Evolutionary conservation across 148 eudicot genomes (phyloP).

Genomic region (Polygonum aviculare): DNA sequence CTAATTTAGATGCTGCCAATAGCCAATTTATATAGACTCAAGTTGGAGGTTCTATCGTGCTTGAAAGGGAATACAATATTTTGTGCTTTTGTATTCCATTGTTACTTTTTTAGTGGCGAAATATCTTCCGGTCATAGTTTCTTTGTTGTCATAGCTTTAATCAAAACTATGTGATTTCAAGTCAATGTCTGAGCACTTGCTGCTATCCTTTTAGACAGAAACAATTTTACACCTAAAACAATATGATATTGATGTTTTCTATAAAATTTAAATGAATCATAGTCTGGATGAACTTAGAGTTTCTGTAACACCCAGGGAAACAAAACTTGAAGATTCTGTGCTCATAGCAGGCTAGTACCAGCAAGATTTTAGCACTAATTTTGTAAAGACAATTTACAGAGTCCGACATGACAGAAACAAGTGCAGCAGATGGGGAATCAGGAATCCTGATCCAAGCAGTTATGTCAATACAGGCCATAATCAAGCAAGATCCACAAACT

Average conservation of each 20-base stretch:
- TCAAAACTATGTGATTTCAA: neutral
- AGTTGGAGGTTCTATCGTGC: neutral
- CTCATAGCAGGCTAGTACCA: neutral
- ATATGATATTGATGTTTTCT: neutral
- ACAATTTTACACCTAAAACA: neutral
- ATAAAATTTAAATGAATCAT: neutral
- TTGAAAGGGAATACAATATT: neutral
- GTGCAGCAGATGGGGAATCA: slow-evolving; percentile 48
- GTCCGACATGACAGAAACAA: slow-evolving; percentile 26
- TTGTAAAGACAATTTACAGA: slow-evolving; percentile 31
- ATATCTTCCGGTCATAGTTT: neutral
- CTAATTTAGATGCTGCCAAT: neutral
- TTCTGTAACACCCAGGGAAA: neutral
- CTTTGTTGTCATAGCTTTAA: neutral
- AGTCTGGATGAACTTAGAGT: neutral
- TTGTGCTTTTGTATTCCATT: neutral
- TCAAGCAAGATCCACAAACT: slow-evolving; percentile 60
- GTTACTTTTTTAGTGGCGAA: neutral
- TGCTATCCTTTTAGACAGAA: neutral
- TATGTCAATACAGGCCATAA: slow-evolving; percentile 62
- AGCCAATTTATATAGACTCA: neutral
- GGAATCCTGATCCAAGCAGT: slow-evolving; percentile 74
- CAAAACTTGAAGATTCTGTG: neutral
- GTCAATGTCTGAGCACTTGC: neutral
- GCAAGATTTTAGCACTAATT: neutral